Conservation (phyloP, 2,329 filamentous ascomycete genomes). For the Colletotrichum scovillei region DNA sequence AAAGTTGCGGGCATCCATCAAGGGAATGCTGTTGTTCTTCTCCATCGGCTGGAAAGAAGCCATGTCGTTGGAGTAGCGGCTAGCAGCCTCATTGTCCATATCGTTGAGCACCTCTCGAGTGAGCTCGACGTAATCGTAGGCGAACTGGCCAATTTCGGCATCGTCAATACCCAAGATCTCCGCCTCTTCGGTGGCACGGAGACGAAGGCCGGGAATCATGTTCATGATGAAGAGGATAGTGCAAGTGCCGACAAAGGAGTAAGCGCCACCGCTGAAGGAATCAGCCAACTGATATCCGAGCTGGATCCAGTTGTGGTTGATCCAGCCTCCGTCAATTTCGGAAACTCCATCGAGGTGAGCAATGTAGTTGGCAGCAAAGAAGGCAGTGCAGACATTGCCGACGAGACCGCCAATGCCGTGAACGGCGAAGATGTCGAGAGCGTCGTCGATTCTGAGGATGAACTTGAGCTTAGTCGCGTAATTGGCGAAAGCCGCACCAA, state of each 20-base stretch:
- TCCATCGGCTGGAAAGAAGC: constrained; percentile 55
- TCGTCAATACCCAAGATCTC: constrained; percentile 90
- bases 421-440: constrained; percentile 89
- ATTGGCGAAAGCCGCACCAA: constrained; percentile 83
- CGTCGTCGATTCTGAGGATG: constrained; percentile 82
- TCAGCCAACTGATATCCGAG: constrained; percentile 87
- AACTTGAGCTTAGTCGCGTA: constrained; percentile 95
- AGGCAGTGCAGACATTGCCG: constrained; percentile 81
- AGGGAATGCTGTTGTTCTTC: constrained; percentile 61
- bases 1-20: constrained; percentile 58
- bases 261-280: constrained; percentile 78
- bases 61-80: constrained; percentile 55
- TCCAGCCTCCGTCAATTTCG: constrained; percentile 79
- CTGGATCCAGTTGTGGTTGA: constrained; percentile 87
- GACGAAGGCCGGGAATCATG: constrained; percentile 78
- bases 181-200: constrained; percentile 80
- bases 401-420: constrained; percentile 83
- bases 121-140: constrained; percentile 94
- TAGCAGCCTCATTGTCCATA: constrained; percentile 56
- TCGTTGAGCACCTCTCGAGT: constrained; percentile 67
- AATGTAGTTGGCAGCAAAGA: constrained; percentile 89
- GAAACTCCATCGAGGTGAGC: constrained; percentile 80
- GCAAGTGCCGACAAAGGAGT: constrained; percentile 83
- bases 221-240: constrained; percentile 85
- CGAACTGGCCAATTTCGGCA: constrained; percentile 91